phyloP scores from a whole-genome alignment of 192 early-diverging fungal species.

The Coemansia sp. region DNA sequence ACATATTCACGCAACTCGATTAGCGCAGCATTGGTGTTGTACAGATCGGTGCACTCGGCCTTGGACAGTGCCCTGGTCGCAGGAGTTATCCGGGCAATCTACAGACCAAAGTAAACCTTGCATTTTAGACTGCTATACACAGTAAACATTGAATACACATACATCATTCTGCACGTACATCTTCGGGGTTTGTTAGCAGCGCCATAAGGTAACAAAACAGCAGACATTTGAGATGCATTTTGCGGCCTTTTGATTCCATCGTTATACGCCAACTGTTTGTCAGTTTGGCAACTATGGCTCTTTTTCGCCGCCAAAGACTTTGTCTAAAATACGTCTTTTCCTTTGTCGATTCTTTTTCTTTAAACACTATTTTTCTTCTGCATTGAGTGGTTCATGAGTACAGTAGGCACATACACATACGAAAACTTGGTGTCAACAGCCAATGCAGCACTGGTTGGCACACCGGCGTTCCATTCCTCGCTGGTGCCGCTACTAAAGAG shows the following conservation, averaged over 20 bases:
- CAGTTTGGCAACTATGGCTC: no score
- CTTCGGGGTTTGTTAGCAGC: background rate
- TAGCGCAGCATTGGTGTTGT: conserved; percentile 8
- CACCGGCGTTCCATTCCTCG: background rate
- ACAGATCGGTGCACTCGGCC: conserved; percentile 24
- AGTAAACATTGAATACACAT: no score
- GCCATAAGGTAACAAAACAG: no score
- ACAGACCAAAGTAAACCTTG: background rate
- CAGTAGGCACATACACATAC: conserved; percentile 4
- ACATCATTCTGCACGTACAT: background rate
- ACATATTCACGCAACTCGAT: conserved; percentile 45
- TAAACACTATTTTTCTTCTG: background rate
- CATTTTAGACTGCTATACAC: no score
- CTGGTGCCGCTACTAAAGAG: conserved; percentile 8
- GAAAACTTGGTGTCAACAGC: conserved; percentile 5
- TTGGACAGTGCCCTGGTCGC: conserved; percentile 5
- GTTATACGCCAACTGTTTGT: no score
- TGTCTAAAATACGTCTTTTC: background rate
- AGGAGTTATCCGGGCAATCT: conserved; percentile 9
- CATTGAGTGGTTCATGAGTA: background rate
- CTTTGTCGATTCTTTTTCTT: background rate
- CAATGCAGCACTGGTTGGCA: background rate
- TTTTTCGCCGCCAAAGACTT: no score
- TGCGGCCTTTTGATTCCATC: no score
- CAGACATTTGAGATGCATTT: no score